Evolutionary conservation across 495 filamentous ascomycete species (phyloP).

Genomic region (Aspergillus steynii): DNA sequence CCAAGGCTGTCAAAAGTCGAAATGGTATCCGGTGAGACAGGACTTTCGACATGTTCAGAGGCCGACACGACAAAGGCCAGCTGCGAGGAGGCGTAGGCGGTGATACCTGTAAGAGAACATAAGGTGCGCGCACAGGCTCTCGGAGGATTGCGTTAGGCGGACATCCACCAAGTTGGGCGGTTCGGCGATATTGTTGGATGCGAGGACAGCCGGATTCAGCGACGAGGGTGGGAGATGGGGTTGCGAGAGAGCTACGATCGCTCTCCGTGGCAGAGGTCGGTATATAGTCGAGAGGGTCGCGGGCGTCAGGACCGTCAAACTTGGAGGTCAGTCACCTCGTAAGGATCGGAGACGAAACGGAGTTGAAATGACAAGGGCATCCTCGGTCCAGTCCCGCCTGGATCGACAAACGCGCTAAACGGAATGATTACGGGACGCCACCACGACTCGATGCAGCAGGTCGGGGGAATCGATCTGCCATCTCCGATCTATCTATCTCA

Average conservation of each 20-base stretch:
- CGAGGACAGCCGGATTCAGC: neutral
- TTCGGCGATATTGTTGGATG: neutral
- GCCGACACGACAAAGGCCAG: conserved; percentile 11
- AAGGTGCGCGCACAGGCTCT: conserved; percentile 6
- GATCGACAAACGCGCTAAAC: conserved; percentile 8
- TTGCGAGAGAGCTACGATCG: no score
- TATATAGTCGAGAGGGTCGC: no score
- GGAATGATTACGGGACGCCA: conserved; percentile 6
- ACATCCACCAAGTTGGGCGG: conserved; percentile 1
- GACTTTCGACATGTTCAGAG: conserved; percentile 28
- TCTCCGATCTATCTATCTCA: no score
- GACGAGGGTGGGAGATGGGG: neutral
- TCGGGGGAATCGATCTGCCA: neutral
- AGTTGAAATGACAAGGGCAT: conserved; percentile 3
- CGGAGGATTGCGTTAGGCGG: conserved; percentile 1
- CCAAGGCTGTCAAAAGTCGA: neutral
- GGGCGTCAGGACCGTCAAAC: no score
- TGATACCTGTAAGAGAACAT: conserved; percentile 3
- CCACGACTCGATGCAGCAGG: neutral
- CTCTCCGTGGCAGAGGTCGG: no score
- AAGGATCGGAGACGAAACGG: neutral
- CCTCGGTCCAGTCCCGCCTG: conserved; percentile 13
- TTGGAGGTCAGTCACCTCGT: no score
- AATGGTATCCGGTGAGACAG: neutral
- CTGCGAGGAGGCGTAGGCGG: conserved; percentile 11